Evolutionary conservation across 2,329 filamentous ascomycete species (phyloP), one percentile per base, ranked within the genome.

Genomic region (Ophiostoma angusticollis): DNA sequence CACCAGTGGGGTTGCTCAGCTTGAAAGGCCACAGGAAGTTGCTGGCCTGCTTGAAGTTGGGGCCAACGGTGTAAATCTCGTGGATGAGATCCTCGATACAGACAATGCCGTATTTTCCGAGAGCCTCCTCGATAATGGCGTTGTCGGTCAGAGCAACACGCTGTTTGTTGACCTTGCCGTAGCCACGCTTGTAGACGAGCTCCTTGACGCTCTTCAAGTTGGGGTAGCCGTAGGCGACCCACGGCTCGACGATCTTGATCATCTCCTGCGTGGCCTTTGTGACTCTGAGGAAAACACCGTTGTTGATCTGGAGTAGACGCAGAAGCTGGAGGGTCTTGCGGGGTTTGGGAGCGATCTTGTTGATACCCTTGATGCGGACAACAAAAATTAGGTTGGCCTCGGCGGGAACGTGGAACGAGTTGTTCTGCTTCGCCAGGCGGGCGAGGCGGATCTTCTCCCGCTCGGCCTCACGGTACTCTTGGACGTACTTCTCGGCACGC

Each of bases 11-110:
- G 79, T 93, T 95, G 78, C 78, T 86, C 54, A 98, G 83, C 83
- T 98, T 96, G 80, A 98, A 98, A 62, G 91, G 91, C 91, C 91
- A 98, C 54, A 96, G 72, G 80, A 96, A 96, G 82, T 96, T 98
- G 72, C 80, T 78, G 58, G 84, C 86, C 74, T 95, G 87, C 81
- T 95, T 96, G 83, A 91, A 93, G 80, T 96, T 96, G 73, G 89
- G 89, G 62, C 91, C 89, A 53, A 96, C 91, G 44, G 87, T 93
- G 78, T 78, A 89, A 72, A 93, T 94, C 77, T 98, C 91, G 76
- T 98, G 91, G 67, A 98, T 87, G 54, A 98, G 72, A 70, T 98
- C 91, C 74, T 98, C 91, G 65, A 96, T 85, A 64, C 91, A 98
- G 73, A 98, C 85, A 59, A 98, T 95, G 65, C 87, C 91, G 72